Conservation (phyloP, 1,284 basidiomycete genomes). For the Leccinum angustisporum region DNA sequence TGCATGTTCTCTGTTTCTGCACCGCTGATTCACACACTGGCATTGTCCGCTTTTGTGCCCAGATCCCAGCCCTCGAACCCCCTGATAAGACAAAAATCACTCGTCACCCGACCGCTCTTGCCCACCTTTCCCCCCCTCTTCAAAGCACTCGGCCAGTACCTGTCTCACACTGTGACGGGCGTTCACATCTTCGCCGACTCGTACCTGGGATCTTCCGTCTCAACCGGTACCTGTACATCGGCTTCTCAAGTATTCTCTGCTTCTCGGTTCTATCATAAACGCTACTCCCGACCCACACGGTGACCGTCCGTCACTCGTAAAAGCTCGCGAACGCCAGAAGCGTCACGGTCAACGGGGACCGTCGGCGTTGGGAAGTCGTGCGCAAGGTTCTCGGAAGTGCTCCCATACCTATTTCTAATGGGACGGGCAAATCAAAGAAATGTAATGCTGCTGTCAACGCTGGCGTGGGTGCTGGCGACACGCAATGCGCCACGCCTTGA, state of each 20-base stretch:
- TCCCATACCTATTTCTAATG: slow-evolving; percentile 23
- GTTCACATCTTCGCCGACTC: slow-evolving; percentile 71
- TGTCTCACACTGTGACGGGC: slow-evolving; percentile 57
- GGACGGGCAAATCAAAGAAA: slow-evolving; percentile 40
- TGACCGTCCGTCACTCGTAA: slow-evolving; percentile 52
- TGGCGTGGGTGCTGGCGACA: slow-evolving; percentile 40
- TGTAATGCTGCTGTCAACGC: slow-evolving; percentile 33
- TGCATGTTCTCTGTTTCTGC: slow-evolving; percentile 3
- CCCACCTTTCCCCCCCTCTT: slow-evolving; percentile 65
- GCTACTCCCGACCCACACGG: slow-evolving; percentile 76
- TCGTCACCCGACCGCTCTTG: slow-evolving; percentile 75
- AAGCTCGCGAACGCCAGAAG: slow-evolving; percentile 63
- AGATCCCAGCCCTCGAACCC: slow-evolving; percentile 78
- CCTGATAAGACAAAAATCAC: slow-evolving; percentile 88
- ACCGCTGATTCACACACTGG: not conserved
- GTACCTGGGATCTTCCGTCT: slow-evolving; percentile 93
- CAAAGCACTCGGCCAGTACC: slow-evolving; percentile 42
- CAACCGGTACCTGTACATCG: slow-evolving; percentile 76
- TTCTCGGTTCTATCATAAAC: slow-evolving; percentile 77
- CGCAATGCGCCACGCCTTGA: too few relatives aligned
- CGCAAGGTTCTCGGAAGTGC: slow-evolving; percentile 57
- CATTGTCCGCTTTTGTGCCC: not conserved
- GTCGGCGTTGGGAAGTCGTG: slow-evolving; percentile 83
- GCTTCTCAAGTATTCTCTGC: slow-evolving; percentile 89
- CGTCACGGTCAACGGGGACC: slow-evolving; percentile 74